Evolutionary conservation across 148 eudicot genomes (phyloP).

Genomic region (Vaccinium darrowii): DNA sequence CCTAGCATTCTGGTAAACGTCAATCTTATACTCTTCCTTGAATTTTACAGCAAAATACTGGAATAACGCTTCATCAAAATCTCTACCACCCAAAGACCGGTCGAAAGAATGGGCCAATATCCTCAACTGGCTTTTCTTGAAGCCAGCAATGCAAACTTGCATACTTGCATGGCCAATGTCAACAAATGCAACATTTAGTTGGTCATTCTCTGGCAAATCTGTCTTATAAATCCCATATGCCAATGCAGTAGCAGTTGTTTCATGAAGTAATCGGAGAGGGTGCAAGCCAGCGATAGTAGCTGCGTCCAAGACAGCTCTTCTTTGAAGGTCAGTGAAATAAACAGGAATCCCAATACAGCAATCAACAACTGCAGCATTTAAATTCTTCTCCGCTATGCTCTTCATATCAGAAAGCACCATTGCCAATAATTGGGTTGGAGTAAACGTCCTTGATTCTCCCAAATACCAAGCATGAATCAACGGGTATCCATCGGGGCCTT

Average conservation of each 20-base stretch:
- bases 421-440: constrained; percentile 78
- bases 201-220: constrained; percentile 84
- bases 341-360: constrained; percentile 93
- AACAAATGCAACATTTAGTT: constrained; percentile 77
- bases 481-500: constrained; percentile 89
- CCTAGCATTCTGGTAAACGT: constrained; percentile 81
- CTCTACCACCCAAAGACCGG: constrained; percentile 78
- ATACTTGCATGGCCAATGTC: constrained; percentile 87
- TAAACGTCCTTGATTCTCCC: constrained; percentile 64
- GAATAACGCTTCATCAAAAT: constrained; percentile 85
- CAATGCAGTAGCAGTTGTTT: constrained; percentile 89
- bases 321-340: constrained; percentile 91
- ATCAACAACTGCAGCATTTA: constrained; percentile 88
- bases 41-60: constrained; percentile 84
- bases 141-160: constrained; percentile 90
- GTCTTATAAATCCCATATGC: constrained; percentile 96
- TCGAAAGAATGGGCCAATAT: constrained; percentile 90
- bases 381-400: constrained; percentile 80
- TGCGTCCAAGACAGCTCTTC: constrained; percentile 86
- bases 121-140: constrained; percentile 85
- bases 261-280: constrained; percentile 75
- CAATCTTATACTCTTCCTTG: constrained; percentile 81
- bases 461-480: constrained; percentile 74
- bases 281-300: constrained; percentile 81
- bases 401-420: constrained; percentile 88